Evolutionary conservation across 768 basidiomycete species (phyloP).

Genomic region (Ephemerocybe angulata): DNA sequence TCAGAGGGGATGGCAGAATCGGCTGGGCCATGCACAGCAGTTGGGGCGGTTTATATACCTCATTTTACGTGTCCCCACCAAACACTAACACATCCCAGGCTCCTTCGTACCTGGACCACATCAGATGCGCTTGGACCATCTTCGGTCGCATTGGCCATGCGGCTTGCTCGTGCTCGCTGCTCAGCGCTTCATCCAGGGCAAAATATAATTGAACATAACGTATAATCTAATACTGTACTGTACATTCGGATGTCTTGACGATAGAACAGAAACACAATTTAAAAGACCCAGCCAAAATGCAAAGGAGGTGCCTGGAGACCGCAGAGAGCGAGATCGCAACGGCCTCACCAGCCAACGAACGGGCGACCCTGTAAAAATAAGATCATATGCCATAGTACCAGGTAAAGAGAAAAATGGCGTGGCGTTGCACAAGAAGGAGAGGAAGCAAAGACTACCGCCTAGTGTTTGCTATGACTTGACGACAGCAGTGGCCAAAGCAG

Average conservation of each 20-base stretch:
- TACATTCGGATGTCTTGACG: slow-evolving; percentile 2
- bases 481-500: slow-evolving; percentile 42
- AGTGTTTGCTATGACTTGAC: slow-evolving; percentile 36
- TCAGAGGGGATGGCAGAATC: background rate
- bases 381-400: slow-evolving; percentile 33
- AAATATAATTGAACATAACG: slow-evolving; percentile 4
- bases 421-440: slow-evolving; percentile 3
- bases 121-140: background rate
- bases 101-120: background rate
- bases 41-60: background rate
- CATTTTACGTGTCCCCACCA: background rate
- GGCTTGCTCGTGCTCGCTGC: no score
- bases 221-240: slow-evolving; percentile 1
- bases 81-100: background rate
- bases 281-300: background rate
- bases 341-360: slow-evolving; percentile 10
- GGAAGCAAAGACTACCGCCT: slow-evolving; percentile 1
- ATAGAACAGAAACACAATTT: background rate
- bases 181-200: no score
- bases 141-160: no score
- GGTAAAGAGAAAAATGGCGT: slow-evolving; percentile 22
- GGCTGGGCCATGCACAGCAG: background rate
- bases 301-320: background rate
- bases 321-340: background rate
- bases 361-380: slow-evolving; percentile 42